phyloP scores from a whole-genome alignment of 345 rosid species.

The Stellera chamaejasme region DNA sequence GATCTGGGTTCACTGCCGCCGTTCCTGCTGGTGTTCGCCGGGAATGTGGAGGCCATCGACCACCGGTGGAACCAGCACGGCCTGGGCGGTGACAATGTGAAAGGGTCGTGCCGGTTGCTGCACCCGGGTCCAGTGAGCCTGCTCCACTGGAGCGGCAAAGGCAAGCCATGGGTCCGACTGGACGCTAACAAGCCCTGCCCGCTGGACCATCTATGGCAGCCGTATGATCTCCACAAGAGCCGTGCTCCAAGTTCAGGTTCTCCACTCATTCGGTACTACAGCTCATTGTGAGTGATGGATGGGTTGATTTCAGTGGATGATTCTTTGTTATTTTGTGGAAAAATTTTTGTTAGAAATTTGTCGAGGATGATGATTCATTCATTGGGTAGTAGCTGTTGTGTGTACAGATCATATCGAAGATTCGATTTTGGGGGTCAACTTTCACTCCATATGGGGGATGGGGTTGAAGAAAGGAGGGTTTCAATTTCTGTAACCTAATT shows the following conservation, averaged over 20 bases:
- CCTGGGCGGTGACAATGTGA: slow-evolving; percentile 85
- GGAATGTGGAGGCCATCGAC: slow-evolving; percentile 70
- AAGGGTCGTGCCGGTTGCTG: slow-evolving; percentile 72
- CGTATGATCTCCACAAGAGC: slow-evolving; percentile 54
- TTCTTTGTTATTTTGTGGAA: background rate
- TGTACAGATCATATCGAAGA: slow-evolving; percentile 17
- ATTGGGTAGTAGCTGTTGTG: slow-evolving; percentile 18
- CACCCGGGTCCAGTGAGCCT: slow-evolving; percentile 90
- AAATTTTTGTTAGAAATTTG: slow-evolving; percentile 2
- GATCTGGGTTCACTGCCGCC: slow-evolving; percentile 92
- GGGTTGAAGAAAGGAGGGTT: slow-evolving; percentile 6
- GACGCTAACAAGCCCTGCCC: slow-evolving; percentile 74
- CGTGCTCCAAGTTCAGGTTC: slow-evolving; percentile 22
- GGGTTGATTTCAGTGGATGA: slow-evolving; percentile 9
- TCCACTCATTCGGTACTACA: slow-evolving; percentile 25
- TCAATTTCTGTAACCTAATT: slow-evolving; percentile 26
- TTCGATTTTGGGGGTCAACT: background rate
- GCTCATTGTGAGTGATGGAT: slow-evolving; percentile 25
- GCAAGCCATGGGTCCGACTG: slow-evolving; percentile 90
- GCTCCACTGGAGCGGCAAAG: slow-evolving; percentile 98
- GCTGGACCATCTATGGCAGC: slow-evolving; percentile 74
- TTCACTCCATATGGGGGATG: slow-evolving; percentile 2
- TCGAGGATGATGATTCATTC: slow-evolving; percentile 21
- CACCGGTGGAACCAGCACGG: slow-evolving; percentile 97
- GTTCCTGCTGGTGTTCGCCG: slow-evolving; percentile 75